Evolutionary conservation across 2,329 filamentous ascomycete species (phyloP), one percentile per base, ranked within the genome.

Genomic region (Whalleya microplaca): DNA sequence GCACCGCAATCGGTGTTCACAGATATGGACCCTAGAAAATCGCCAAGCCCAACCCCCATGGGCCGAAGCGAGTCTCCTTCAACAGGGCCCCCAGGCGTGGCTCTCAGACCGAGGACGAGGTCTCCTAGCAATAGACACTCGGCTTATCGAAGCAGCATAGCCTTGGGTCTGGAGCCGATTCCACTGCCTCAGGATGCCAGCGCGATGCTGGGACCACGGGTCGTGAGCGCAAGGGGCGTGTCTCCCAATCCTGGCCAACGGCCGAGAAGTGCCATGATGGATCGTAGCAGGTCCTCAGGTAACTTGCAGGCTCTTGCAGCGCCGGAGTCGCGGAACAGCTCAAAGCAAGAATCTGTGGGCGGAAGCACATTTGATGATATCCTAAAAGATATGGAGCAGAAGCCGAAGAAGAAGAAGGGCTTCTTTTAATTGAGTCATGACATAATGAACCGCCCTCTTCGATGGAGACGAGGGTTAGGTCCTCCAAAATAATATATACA

Each of bases 321-420:
- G 23, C 58, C 56, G 21, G 63, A 68, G n/a, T 61, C 63, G 42
- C 45, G 55, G 19, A 53, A 50, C 27, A 62, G 62, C 41, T 69
- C 66, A 7, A 59, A 64, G 27, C 69, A 72, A 45, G 68, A 56
- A 4, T 64, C 67, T 1, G 61, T 64, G 0, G 66, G 68, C 7
- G 69, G 68, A 18, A 72, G 70, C 52, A 73, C 71, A 2, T 73
- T 73, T 56, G 71, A 73, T 21, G 70, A 73, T 40, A 73, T 73
- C 47, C 49, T 73, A 16, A 72, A 72, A 49, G 68, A 71, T 18
- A 67, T 72, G 56, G 55, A 68, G 41, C 67, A 66, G 42, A 69
- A 69, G 58, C 65, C 69, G 14, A 73, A 72, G 63, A 72, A 72
- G 57, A 73, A 73, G 67, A 72, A 66, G 51, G 65, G 64, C 12